Conservation (phyloP, 129 eudicot species). For the Silybum marianum region DNA sequence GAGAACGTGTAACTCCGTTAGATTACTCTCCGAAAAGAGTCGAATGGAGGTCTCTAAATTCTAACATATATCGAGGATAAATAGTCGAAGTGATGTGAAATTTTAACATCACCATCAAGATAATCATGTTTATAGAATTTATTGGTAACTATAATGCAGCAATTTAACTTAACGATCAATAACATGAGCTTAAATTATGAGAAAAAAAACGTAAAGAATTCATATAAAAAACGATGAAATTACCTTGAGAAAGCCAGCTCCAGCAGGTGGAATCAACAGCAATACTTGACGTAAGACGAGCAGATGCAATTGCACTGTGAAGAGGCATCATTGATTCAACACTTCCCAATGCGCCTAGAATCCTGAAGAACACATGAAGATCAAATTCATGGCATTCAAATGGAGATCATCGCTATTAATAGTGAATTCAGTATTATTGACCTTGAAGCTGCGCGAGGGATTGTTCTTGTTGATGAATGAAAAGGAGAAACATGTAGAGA, state of each 20-base stretch:
- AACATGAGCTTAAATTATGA: neutral
- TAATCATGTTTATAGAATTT: neutral
- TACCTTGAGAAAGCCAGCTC: conserved; percentile 88
- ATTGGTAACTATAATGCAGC: neutral
- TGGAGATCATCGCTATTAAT: neutral
- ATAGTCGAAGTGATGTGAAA: neutral
- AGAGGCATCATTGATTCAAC: conserved; percentile 76
- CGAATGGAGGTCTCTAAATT: too few species aligned
- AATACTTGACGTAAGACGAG: conserved; percentile 67
- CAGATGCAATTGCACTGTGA: conserved; percentile 71
- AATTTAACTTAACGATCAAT: neutral
- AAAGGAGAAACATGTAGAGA: conserved; percentile 41
- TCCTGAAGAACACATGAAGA: conserved; percentile 30
- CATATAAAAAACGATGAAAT: neutral
- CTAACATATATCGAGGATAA: too few species aligned
- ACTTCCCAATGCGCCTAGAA: conserved; percentile 51
- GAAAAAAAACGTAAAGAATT: neutral
- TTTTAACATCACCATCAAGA: neutral
- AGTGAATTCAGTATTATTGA: neutral
- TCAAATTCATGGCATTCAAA: neutral
- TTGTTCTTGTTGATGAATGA: conserved; percentile 41
- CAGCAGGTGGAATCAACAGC: conserved; percentile 68
- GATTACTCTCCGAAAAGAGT: too few species aligned
- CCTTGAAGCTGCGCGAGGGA: conserved; percentile 62
- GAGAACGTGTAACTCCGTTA: too few species aligned